A percentile compares a stretch with the other conserved stretches of the same genome.
These are phyloP conservation scores for Keqinozyma sinolaborantium DNA, from an alignment of 1,139 yeast genomes.

Conservation along the genomic window DNA sequence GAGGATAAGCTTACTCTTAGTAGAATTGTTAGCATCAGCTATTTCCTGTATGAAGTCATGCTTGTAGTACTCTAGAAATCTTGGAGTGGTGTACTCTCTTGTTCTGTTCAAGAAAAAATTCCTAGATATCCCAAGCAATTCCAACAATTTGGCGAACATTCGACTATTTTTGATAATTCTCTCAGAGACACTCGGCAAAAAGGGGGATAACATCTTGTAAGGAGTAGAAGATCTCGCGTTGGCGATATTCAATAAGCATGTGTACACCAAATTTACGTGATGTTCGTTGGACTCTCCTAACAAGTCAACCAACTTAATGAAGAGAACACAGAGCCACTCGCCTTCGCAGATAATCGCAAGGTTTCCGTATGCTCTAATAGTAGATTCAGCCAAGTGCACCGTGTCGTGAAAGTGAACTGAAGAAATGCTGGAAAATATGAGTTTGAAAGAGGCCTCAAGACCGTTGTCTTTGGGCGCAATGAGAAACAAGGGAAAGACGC, in stretches of 20 bases:
- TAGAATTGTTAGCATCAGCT: constrained; percentile 32
- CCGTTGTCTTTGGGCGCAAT: constrained; percentile 28
- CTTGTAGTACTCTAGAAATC: constrained; percentile 62
- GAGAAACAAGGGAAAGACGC: constrained; percentile 45
- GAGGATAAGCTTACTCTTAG: constrained; percentile 32
- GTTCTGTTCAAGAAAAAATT: constrained; percentile 66
- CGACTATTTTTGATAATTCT: constrained; percentile 58
- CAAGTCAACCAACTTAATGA: constrained; percentile 56
- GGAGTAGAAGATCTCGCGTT: constrained; percentile 48
- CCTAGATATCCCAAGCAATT: constrained; percentile 59
- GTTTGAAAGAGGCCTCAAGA: constrained; percentile 30
- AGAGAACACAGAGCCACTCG: constrained; percentile 57
- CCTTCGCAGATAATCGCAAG: constrained; percentile 57
- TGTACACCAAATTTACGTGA: constrained; percentile 60
- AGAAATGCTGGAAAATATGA: constrained; percentile 31
- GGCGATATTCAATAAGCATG: constrained; percentile 50
- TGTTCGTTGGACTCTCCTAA: constrained; percentile 61
- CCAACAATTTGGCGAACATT: constrained; percentile 59
- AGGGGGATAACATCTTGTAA: constrained; percentile 74
- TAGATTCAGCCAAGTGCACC: constrained; percentile 52
- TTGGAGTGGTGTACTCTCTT: constrained; percentile 72
- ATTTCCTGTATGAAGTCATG: constrained; percentile 59
- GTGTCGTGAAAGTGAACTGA: constrained; percentile 28
- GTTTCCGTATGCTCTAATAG: constrained; percentile 58
- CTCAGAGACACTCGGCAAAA: constrained; percentile 70